phyloP scores from a whole-genome alignment of 2,329 filamentous ascomycete species.

The Huntiella decipiens region DNA sequence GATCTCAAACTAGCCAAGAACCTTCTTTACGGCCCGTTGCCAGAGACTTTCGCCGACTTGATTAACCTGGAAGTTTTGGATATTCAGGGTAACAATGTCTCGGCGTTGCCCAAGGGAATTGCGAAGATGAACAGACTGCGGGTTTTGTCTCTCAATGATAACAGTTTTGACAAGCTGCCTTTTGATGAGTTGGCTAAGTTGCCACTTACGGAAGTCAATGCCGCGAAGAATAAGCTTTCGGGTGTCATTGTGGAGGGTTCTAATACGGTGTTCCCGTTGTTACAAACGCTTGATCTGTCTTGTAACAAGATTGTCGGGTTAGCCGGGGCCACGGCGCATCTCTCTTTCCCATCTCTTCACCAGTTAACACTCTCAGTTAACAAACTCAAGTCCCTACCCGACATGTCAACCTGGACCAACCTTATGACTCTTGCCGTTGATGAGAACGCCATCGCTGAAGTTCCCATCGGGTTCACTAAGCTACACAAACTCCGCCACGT shows the following conservation, averaged over 20 bases:
- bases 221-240: slow-evolving; percentile 58
- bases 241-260: slow-evolving; percentile 48
- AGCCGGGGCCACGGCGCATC: slow-evolving; percentile 21
- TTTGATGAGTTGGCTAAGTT: slow-evolving; percentile 49
- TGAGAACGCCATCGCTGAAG: slow-evolving; percentile 56
- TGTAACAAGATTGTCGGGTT: slow-evolving; percentile 51
- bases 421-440: slow-evolving; percentile 58
- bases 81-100: slow-evolving; percentile 61
- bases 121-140: slow-evolving; percentile 50
- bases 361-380: slow-evolving; percentile 67
- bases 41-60: slow-evolving; percentile 43
- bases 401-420: slow-evolving; percentile 53
- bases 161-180: slow-evolving; percentile 52
- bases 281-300: slow-evolving; percentile 63
- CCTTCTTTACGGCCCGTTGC: slow-evolving; percentile 47
- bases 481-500: slow-evolving; percentile 53
- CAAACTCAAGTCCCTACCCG: slow-evolving; percentile 51
- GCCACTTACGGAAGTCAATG: slow-evolving; percentile 53
- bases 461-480: slow-evolving; percentile 58
- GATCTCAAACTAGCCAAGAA: slow-evolving; percentile 75
- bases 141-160: slow-evolving; percentile 62
- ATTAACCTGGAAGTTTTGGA: slow-evolving; percentile 61
- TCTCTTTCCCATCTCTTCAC: slow-evolving; percentile 54
- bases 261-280: slow-evolving; percentile 33
- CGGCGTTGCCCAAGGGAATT: slow-evolving; percentile 44